These are phyloP conservation scores for Penicillium subrubescens DNA, from an alignment of 495 filamentous ascomycete genomes.

Conservation along the genomic window DNA sequence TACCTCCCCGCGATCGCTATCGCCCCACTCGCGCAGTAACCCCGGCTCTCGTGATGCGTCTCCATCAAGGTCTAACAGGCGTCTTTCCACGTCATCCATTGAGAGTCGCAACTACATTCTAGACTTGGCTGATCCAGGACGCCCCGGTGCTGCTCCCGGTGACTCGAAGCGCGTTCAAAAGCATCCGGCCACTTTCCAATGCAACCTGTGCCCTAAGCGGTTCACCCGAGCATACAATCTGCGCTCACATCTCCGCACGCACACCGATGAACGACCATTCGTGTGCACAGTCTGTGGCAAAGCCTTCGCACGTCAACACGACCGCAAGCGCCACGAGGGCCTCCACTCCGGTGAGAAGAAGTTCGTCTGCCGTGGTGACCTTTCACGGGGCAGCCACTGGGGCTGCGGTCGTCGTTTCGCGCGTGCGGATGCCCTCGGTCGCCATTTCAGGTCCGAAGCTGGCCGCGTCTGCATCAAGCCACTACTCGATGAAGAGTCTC, in stretches of 20 bases:
- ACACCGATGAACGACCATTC: constrained; percentile 90
- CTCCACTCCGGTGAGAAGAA: constrained; percentile 94
- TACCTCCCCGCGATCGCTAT: constrained; percentile 64
- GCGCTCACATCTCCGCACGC: constrained; percentile 87
- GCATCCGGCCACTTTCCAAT: constrained; percentile 92
- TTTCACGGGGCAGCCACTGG: constrained; percentile 82
- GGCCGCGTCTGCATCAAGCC: constrained; percentile 96
- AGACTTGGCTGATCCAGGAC: constrained; percentile 84
- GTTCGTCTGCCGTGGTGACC: constrained; percentile 90
- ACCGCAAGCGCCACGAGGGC: constrained; percentile 89
- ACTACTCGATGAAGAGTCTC: constrained; percentile 84
- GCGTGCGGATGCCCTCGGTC: constrained; percentile 89
- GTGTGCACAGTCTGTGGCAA: constrained; percentile 97
- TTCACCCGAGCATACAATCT: constrained; percentile 90
- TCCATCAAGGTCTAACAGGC: constrained; percentile 62
- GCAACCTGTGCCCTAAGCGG: constrained; percentile 79
- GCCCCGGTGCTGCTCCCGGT: constrained; percentile 64
- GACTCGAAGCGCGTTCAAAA: constrained; percentile 83
- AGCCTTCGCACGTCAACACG: constrained; percentile 92
- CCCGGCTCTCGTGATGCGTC: constrained; percentile 59
- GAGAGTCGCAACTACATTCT: constrained; percentile 89
- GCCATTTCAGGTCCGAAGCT: constrained; percentile 96
- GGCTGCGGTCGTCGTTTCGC: constrained; percentile 93
- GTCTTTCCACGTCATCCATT: constrained; percentile 86
- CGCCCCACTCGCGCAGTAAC: constrained; percentile 56